Evolutionary conservation across 805 yeast species (phyloP), one percentile per base, ranked within the genome.

Genomic region (Starmerella bombi): DNA sequence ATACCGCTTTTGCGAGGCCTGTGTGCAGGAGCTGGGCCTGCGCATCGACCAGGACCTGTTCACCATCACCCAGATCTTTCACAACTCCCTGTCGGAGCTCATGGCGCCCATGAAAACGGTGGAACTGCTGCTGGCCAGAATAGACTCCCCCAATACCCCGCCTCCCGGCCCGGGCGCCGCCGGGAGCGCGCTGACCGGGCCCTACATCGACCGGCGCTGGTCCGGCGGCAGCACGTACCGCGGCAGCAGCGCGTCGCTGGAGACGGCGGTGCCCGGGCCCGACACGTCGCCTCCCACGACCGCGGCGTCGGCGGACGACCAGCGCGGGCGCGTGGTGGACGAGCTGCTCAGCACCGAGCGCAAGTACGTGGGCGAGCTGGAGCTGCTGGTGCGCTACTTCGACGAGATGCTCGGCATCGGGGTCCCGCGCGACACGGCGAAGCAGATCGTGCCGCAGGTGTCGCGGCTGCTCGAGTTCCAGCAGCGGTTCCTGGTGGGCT

Each of bases 261-360:
- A 36, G 22, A 40, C 27, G 20, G 34, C 35, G 25, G 5, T 18
- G 37, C 14, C 41, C 44, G 3, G 33, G 38, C 2, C n/a, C 20
- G 27, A 23, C 12, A 12, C 10, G 12, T 23, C 27, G 27, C 12
- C 27, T 7, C 27, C 27, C 12, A 23, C 10, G 45, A 23, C 27
- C 12, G 12, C 7, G 7, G 7, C 50, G n/a, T 27, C 37, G 34
- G 37, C 50, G 7, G 28, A 37, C 29, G 43, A 48, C 34, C 69
- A 77, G 43, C 67, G 82, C 43, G 74, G 82, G 15, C 83, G 80
- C 53, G 86, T 88, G 34, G 76, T 86, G 40, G 72, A 71, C 49
- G 99, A 91, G 62, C 63, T 91, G 27, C 71, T 91, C 30, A 82
- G 77, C 51, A 83, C 94, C 3, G 99, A 91, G 62, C 70, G 97